Base-by-base conservation (phyloP, 2,329 filamentous ascomycete species). In the Atkinsonella hypoxylon region DNA sequence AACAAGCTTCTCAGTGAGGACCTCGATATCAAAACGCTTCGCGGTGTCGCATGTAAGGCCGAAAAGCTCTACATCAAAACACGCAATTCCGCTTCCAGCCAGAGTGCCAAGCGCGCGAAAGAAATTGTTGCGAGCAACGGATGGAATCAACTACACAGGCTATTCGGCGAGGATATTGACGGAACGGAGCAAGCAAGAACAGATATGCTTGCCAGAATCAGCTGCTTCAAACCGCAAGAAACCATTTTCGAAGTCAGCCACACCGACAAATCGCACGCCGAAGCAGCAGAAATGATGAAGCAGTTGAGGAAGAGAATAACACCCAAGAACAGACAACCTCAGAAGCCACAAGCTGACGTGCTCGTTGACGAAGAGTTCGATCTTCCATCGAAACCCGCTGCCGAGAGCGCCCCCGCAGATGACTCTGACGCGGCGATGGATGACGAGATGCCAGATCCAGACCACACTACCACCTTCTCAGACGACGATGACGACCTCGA, bases 191-290 rank as follows among this genome's bases (percentile, higher is more conserved):
- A 81, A 53, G 83, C 87, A 46, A 80, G 90, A 32, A 82, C 89
- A 46, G 82, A 85, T 47, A 95, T 98, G 87, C 73, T 98, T 31
- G 88, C 89, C 32, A 81, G 83, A 52, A 88, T 98, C 51, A 90
- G 88, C 59, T 85, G 85, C 2, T 98, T 93, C 70, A 81, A 88
- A 58, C 93, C 94, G 0, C 76, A 83, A 42, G 93, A 98, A 67
- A 97, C 91, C 0, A 88, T 98, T n/a, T 98, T 98, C 59, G 93
- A 98, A 67, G 83, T 96, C 55, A 86, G 87, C 7, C 81, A 84
- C 58, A 79, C 83, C 54, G 85, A 82, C 39, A 84, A 86, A 56
- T 75, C 73, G 2, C 74, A 73, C 38, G 74, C 70, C 46, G 82
- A 85, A 62, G 83, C 85, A 7, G 85, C 83, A 2, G 84, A 89